Percentiles rank a stretch among this genome's conserved stretches.
Conservation (phyloP, 148 eudicot species). For the Cornus kousa region DNA sequence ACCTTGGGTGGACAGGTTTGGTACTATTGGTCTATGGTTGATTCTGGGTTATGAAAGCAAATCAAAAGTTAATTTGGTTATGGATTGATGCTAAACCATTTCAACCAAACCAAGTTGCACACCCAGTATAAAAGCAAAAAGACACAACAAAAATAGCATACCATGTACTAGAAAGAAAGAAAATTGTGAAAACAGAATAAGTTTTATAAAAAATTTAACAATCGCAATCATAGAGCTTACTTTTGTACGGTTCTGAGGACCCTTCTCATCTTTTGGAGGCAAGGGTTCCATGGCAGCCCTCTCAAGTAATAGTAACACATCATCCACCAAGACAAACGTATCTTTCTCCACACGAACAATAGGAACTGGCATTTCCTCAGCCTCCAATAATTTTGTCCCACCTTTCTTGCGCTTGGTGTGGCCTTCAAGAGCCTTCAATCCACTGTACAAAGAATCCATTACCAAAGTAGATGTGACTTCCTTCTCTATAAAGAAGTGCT, state of each 20-base stretch:
- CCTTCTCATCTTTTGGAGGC: slow-evolving; percentile 93
- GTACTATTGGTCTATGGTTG: too few species aligned
- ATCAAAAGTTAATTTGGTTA: too few species aligned
- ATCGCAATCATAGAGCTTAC: slow-evolving; percentile 30
- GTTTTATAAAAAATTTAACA: background rate
- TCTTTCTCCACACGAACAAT: slow-evolving; percentile 69
- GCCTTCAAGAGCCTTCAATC: slow-evolving; percentile 85
- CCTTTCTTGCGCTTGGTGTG: slow-evolving; percentile 60
- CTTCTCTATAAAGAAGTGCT: slow-evolving; percentile 78
- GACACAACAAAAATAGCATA: background rate
- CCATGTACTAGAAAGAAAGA: background rate
- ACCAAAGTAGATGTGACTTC: slow-evolving; percentile 95
- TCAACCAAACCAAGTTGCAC: too few species aligned
- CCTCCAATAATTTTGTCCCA: slow-evolving; percentile 43
- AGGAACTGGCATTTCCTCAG: slow-evolving; percentile 63
- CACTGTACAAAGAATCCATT: slow-evolving; percentile 95
- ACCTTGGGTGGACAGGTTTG: too few species aligned
- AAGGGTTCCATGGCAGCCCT: slow-evolving; percentile 83
- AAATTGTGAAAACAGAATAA: background rate
- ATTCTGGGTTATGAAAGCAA: too few species aligned
- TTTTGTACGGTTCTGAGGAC: slow-evolving; percentile 88
- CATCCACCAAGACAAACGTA: slow-evolving; percentile 73
- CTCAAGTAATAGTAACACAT: slow-evolving; percentile 70
- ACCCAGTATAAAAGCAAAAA: background rate
- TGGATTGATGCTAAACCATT: too few species aligned